These are phyloP conservation scores for Lactuca sativa DNA, from an alignment of 129 eudicot species.

Conservation along the genomic window DNA sequence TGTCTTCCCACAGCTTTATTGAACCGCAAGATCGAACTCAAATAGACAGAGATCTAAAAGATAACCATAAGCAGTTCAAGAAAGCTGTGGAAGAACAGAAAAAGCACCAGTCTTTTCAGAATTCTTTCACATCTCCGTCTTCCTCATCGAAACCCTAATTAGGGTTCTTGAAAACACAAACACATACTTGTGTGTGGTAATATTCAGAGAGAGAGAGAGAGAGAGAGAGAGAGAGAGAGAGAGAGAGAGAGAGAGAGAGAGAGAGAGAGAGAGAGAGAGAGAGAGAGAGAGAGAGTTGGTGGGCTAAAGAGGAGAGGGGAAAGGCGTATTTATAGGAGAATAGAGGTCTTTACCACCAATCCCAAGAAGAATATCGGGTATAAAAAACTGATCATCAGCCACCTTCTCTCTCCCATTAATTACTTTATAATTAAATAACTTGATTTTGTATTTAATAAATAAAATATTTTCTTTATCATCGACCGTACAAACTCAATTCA, in stretches of 20 bases:
- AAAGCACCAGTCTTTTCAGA: constrained; percentile 45
- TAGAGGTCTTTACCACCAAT: constrained; percentile 64
- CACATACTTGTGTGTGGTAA: background rate
- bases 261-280: background rate
- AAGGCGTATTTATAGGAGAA: constrained; percentile 51
- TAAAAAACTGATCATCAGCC: constrained; percentile 30
- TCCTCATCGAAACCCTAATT: constrained; percentile 40
- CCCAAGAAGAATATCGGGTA: constrained; percentile 85
- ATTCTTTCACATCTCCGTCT: background rate
- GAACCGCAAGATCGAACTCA: constrained; percentile 52
- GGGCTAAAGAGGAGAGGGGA: constrained; percentile 32
- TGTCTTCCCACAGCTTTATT: constrained; percentile 98
- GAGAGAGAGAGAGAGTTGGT: constrained; percentile 16
- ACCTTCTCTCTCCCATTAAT: constrained; percentile 18
- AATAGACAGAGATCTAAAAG: background rate
- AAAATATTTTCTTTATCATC: background rate
- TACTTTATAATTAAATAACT: background rate
- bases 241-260: background rate
- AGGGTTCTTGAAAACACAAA: constrained; percentile 37
- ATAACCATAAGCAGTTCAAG: constrained; percentile 78
- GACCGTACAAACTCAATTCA: background rate
- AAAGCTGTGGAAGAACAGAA: constrained; percentile 98
- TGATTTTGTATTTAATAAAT: too few relatives aligned
- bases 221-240: background rate
- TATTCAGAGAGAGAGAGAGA: background rate